phyloP scores from a whole-genome alignment of 495 filamentous ascomycete species.

The Cairneyella variabilis region DNA sequence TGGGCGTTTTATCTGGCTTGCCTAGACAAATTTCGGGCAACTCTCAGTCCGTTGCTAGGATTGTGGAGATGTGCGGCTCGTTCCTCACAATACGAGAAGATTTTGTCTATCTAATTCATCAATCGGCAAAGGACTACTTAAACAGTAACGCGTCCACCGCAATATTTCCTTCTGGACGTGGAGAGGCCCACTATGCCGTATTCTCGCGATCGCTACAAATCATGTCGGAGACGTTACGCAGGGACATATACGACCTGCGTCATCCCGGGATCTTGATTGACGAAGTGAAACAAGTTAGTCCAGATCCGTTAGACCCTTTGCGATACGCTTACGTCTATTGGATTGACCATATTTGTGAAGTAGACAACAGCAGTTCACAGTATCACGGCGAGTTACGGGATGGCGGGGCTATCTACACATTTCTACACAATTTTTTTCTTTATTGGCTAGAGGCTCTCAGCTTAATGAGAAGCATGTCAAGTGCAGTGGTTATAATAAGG shows the following conservation, averaged over 20 bases:
- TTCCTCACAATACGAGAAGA: conserved; percentile 25
- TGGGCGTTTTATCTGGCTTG: not conserved
- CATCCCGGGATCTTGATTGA: not conserved
- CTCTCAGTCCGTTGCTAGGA: conserved; percentile 9
- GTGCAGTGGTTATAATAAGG: conserved; percentile 1
- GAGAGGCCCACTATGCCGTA: conserved; percentile 19
- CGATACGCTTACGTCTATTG: conserved; percentile 30
- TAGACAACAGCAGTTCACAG: conserved; percentile 6
- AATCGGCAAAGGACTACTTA: conserved; percentile 31
- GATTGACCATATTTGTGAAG: conserved; percentile 22
- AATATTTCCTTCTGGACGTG: conserved; percentile 22
- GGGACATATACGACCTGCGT: conserved; percentile 27
- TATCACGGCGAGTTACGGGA: not conserved
- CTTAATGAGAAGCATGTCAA: conserved; percentile 5
- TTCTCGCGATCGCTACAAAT: conserved; percentile 27
- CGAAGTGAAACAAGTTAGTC: not conserved
- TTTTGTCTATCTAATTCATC: conserved; percentile 27
- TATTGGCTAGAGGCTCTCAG: conserved; percentile 1
- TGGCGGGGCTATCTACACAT: not conserved
- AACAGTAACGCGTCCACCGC: conserved; percentile 6
- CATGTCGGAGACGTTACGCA: conserved; percentile 27
- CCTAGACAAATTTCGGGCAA: conserved; percentile 14
- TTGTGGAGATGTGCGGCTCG: conserved; percentile 26
- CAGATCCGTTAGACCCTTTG: conserved; percentile 21
- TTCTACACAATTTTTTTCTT: not conserved